phyloP scores from a whole-genome alignment of 768 basidiomycete species.

The Pholiota molesta region DNA sequence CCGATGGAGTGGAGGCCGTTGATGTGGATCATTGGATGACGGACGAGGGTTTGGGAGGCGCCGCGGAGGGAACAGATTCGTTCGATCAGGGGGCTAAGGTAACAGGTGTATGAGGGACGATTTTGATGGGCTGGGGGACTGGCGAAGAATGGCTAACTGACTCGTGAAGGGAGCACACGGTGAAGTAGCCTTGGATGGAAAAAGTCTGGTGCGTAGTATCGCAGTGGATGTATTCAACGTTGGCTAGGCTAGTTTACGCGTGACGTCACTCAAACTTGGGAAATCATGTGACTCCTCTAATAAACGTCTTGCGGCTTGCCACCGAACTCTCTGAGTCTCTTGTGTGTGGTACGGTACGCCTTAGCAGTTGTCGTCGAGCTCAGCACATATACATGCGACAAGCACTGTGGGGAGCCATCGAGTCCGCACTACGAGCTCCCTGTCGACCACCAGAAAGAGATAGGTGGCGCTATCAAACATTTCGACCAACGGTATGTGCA shows the following conservation, averaged over 20 bases:
- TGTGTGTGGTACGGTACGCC: conserved; percentile 90
- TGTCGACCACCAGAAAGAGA: too few relatives aligned
- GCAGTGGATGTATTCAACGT: conserved; percentile 64
- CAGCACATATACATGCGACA: conserved; percentile 69
- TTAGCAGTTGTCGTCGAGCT: conserved; percentile 78
- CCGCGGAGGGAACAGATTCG: conserved; percentile 46
- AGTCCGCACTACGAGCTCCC: too few relatives aligned
- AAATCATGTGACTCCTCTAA: too few relatives aligned
- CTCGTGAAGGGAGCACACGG: too few relatives aligned
- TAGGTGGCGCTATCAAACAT: conserved; percentile 37
- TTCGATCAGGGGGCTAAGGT: conserved; percentile 52
- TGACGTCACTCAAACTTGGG: conserved; percentile 65
- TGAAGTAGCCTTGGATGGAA: too few relatives aligned
- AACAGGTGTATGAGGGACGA: conserved; percentile 55
- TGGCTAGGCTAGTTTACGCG: too few relatives aligned
- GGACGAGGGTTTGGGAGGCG: conserved; percentile 39
- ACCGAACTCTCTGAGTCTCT: conserved; percentile 66
- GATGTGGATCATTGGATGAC: conserved; percentile 59
- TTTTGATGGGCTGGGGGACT: too few relatives aligned
- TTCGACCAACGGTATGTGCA: conserved; percentile 32
- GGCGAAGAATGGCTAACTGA: too few relatives aligned
- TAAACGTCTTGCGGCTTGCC: too few relatives aligned
- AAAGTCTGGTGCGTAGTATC: too few relatives aligned
- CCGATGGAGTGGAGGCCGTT: conserved; percentile 69
- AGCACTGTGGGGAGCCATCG: too few relatives aligned